These are phyloP conservation scores for Zymoseptoria pseudotritici DNA, from an alignment of 2,329 filamentous ascomycete genomes.

Conservation along the genomic window DNA sequence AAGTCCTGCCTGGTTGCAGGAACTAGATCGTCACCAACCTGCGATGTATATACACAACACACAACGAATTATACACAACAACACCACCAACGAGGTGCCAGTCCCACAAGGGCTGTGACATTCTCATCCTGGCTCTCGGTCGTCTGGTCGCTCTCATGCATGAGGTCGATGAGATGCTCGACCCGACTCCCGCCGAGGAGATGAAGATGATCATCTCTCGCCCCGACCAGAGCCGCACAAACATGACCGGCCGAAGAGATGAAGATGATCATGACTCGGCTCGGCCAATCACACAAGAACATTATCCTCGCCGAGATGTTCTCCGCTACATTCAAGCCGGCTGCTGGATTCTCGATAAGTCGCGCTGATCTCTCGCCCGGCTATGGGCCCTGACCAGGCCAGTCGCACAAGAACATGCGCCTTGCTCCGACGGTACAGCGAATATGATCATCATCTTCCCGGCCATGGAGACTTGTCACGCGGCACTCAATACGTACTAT, in stretches of 20 bases:
- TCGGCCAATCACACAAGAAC: neutral
- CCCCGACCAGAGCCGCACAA: neutral
- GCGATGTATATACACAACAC: neutral
- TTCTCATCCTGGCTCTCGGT: neutral
- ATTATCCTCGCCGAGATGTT: neutral
- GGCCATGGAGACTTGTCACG: too few species aligned
- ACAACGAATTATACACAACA: neutral
- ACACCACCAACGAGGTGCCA: neutral
- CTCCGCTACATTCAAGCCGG: too few species aligned
- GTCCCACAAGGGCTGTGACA: neutral
- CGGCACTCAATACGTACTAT: too few species aligned
- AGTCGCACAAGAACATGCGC: too few species aligned
- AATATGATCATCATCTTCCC: too few species aligned
- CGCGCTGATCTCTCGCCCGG: too few species aligned
- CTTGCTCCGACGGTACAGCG: too few species aligned
- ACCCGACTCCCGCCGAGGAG: neutral
- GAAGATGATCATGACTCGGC: neutral
- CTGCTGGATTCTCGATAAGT: too few species aligned
- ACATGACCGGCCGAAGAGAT: neutral
- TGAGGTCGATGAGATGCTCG: too few species aligned
- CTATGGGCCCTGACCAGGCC: too few species aligned
- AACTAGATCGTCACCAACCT: neutral
- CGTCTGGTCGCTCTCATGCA: neutral
- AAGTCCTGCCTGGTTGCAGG: neutral
- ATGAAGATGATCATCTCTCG: neutral